phyloP scores from a whole-genome alignment of 352 stramenopile genomes.

The Sclerospora graminicola region DNA sequence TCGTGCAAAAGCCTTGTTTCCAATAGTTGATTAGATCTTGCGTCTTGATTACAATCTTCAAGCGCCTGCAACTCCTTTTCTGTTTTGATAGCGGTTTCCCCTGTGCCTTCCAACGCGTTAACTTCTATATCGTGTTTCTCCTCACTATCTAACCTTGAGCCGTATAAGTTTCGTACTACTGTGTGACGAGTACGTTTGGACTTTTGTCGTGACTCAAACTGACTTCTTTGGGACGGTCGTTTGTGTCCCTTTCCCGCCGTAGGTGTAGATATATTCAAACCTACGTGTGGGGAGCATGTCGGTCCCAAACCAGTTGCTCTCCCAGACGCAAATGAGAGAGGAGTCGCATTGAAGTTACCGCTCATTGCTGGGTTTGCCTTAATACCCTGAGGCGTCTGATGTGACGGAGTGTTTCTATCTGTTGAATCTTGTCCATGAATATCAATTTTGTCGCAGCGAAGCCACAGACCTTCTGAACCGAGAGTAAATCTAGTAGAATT shows the following conservation, averaged over 20 bases:
- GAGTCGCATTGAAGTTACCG: conserved; percentile 4
- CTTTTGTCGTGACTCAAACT: background rate
- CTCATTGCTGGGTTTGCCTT: background rate
- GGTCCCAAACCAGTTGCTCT: background rate
- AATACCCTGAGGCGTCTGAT: background rate
- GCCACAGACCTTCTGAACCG: conserved; percentile 4
- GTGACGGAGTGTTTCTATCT: conserved; percentile 1
- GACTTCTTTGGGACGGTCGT: conserved; percentile 3
- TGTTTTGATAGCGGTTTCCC: conserved; percentile 11
- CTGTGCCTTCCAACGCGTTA: background rate
- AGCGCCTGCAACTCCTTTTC: conserved; percentile 24
- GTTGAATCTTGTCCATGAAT: background rate
- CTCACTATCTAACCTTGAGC: conserved; percentile 4
- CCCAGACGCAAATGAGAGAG: conserved; percentile 1
- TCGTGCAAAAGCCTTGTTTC: background rate
- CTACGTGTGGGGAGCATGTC: conserved; percentile 15
- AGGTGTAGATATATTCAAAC: conserved; percentile 4
- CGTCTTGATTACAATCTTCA: background rate
- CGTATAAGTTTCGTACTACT: conserved; percentile 17
- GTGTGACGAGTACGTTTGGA: conserved; percentile 8
- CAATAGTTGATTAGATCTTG: background rate
- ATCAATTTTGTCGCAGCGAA: conserved; percentile 2
- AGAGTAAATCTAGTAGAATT: conserved; percentile 22
- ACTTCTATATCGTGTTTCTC: conserved; percentile 7
- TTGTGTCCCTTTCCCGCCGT: conserved; percentile 17